Evolutionary conservation across 805 yeast genomes (phyloP), one percentile per base, ranked within the genome.

Genomic region (Naumovozyma castellii): DNA sequence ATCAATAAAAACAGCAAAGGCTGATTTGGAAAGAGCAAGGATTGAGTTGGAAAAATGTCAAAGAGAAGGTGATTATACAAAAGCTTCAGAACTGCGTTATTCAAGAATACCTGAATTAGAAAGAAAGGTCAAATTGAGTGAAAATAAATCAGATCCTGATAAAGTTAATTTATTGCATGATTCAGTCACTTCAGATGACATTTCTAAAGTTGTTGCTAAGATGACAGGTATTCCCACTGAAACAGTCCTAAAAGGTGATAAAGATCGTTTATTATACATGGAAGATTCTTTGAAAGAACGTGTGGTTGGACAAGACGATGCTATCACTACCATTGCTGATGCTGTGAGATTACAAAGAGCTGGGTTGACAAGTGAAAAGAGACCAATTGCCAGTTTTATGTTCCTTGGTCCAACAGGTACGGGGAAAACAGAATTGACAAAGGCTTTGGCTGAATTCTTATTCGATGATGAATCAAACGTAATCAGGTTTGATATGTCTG

Each of bases 321-420:
- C 97, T 0, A 86, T 92, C 33, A 72, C 74, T 42, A 83, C 95
- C 0, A 81, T 90, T 37, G 73, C 96, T 0, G 95, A 88, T 61
- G 96, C 97, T 1, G 97, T 90, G 13, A 80, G 97, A 61, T 69
- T 90, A 43, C 98, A 92, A 59, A 75, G 98, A 55, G 98, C 98
- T 0, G 98, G 98, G 1, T 73, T 90, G 43, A 90, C 97, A 8
- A 83, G 84, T 59, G 95, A 87, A 47, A 84, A 84, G 62, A 75
- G 97, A 45, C 98, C 98, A 5, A 88, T 90, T 52, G 97, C 97
- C 1, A 83, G 95, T 40, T 92, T 92, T 62, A 81, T 90, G 82
- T 92, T 92, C 63, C 69, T 92, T 48, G 98, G 98, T 17, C 97
- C 98, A 39, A 92, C 98, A 0, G 98, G 98, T 66, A 90, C 97